Percentiles rank a stretch among this genome's conserved stretches.
Conservation (phyloP, 2,329 filamentous ascomycete species). For the Fusarium penzigii region DNA sequence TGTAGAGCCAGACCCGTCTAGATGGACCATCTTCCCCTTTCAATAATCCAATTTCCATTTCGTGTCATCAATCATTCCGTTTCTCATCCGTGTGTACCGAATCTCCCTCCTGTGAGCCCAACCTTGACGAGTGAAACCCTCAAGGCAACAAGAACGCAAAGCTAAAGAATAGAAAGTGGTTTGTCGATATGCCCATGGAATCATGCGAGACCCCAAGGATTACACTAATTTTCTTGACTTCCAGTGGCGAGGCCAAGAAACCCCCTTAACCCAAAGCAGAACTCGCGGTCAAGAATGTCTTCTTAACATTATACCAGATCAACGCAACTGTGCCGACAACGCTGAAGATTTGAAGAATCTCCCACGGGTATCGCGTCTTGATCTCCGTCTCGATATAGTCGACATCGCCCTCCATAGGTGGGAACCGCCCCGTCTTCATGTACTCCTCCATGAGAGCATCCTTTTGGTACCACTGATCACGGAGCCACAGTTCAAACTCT, state of each 20-base stretch:
- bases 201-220: not conserved
- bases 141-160: not conserved
- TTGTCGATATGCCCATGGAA: not conserved
- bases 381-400: conserved; percentile 61
- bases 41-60: not conserved
- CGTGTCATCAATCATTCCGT: not conserved
- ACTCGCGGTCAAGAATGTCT: conserved; percentile 25
- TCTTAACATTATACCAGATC: conserved; percentile 41
- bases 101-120: not conserved
- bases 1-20: not conserved
- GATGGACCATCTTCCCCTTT: not conserved
- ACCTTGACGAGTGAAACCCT: not conserved
- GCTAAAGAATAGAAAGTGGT: not conserved
- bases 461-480: conserved; percentile 88
- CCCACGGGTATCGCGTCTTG: conserved; percentile 53
- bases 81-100: not conserved
- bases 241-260: too few relatives aligned
- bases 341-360: conserved; percentile 56
- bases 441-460: conserved; percentile 87
- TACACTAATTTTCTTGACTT: too few relatives aligned
- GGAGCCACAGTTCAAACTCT: conserved; percentile 81
- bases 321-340: conserved; percentile 48
- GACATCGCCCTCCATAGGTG: conserved; percentile 59
- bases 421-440: conserved; percentile 75
- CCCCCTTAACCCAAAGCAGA: conserved; percentile 18